Conservation (phyloP, 306 rosid species). For the Citrullus amarus region DNA sequence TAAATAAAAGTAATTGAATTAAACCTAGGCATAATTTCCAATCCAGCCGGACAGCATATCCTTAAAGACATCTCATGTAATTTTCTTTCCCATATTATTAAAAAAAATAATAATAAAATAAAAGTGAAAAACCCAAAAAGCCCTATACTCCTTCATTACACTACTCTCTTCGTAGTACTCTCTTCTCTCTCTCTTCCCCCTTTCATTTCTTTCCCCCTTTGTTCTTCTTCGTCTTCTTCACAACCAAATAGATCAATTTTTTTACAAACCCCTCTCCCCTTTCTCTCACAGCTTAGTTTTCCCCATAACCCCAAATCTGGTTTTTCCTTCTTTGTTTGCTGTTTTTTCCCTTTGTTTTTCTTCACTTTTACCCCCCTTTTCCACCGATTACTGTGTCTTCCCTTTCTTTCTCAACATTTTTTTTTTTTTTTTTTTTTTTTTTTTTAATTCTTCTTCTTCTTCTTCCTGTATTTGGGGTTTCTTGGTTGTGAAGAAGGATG, state of each 20-base stretch:
- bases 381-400: neutral
- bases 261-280: conserved; percentile 6
- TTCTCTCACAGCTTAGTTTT: neutral
- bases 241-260: conserved; percentile 1
- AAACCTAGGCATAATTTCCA: neutral
- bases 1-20: neutral
- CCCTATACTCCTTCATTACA: conserved; percentile 20
- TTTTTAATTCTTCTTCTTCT: neutral
- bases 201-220: neutral
- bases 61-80: neutral
- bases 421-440: conserved; percentile 9
- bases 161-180: neutral
- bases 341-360: neutral
- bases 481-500: conserved; percentile 44
- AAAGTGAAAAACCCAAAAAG: conserved; percentile 15
- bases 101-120: neutral
- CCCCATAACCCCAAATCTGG: neutral
- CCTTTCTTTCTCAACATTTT: neutral
- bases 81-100: neutral
- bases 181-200: neutral
- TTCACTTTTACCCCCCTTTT: neutral
- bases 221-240: conserved; percentile 4
- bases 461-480: conserved; percentile 14
- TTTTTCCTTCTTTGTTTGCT: neutral
- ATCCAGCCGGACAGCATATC: conserved; percentile 7